Base-by-base conservation (phyloP, 1,284 basidiomycete species). In the Ustilago shanxiensis region DNA sequence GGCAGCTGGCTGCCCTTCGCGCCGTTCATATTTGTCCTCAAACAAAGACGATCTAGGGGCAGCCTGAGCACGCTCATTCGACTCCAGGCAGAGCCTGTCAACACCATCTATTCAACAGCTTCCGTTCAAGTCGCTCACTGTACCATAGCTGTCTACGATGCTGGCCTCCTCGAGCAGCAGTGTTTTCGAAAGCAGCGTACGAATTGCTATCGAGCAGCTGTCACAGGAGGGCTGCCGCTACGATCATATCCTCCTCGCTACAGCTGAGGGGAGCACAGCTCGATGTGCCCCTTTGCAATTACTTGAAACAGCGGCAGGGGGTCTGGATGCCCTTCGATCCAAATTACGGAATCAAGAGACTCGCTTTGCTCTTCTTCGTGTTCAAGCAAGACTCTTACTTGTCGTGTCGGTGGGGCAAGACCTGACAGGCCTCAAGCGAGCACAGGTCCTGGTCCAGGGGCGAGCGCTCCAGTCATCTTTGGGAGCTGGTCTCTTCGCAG, bases 241-340 rank as follows among this genome's bases (percentile, higher is more conserved):
- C n/a, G 69, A 72, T 31, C 69, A 72, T 33, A 37, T 72, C 22
- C 44, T 72, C 13, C 63, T 72, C 7, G 50, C 52, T 14, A 31
- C 58, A 1, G 20, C 64, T 16, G 44, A 51, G n/a, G 60, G 47
- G 2, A 58, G 50, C 55, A 54, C 41, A 7, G 54, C 26, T 26
- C 47, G 56, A 10, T 39, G 41, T 18, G 44, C 62, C 10, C 59
- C 66, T 4, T 53, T 71, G 13, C 47, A 52, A 8, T 58, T 71
- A 3, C 20, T 60, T n/a, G 59, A 54, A 4, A 53, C 39, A n/a
- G 69, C 54, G 3, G 22, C 35, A n/a, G 69, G 69, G 7, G 69
- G 69, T 14, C 60, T 72, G 1, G 56, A 66, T 52, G 59, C 64
- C 5, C 49, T 66, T 7, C 55, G 64, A 14, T 11, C 51, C 51